Base-by-base conservation (phyloP, 2,329 filamentous ascomycete genomes). In the Teratosphaeria zuluensis region DNA sequence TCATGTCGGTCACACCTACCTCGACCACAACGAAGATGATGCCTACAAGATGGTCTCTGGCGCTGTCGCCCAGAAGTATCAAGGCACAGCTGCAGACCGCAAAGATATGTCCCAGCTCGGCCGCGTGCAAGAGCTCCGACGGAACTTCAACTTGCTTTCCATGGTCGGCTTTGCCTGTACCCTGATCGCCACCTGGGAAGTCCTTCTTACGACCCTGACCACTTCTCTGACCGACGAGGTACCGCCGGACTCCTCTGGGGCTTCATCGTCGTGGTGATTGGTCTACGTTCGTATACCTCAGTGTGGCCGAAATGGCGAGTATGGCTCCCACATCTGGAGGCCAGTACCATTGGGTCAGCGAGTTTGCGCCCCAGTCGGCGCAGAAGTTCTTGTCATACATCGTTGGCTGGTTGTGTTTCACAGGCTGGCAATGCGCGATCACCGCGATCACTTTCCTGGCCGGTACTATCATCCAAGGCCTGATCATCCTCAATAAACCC, bases 381-480 rank as follows among this genome's bases (percentile, higher is more conserved):
- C 51, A 52, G 30, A 24, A 19, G 7, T 54, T 66, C 11, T 62
- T 73, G 11, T 66, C 62, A 28, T 60, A 64, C 55, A 31, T 58
- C 14, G 56, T 55, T 24, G 62, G 62, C 3, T 62, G 58, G 58
- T 53, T 63, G 3, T 30, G 56, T 11, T 51, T 52, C 1, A 24
- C 60, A 7, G 57, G 59, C 14, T 63, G 56, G 21, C 62, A 64
- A 32, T 38, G 55, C 19, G 30, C 32, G n/a, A 14, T 48, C n/a
- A 51, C 30, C 28, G 28, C 16, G 8, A 51, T 14, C 6, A 11
- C 31, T 30, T 57, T 30, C 51, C 21, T 31, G 21, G 33, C 51
- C 4, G 58, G 42, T 24, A 16, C n/a, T 9, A 53, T 35, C 5
- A 16, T 60, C 30, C n/a, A 54, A 16, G 31, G 24, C 24, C 11